Conservation (phyloP, 1,284 basidiomycete species). For the Ceratobasidium sp. region DNA sequence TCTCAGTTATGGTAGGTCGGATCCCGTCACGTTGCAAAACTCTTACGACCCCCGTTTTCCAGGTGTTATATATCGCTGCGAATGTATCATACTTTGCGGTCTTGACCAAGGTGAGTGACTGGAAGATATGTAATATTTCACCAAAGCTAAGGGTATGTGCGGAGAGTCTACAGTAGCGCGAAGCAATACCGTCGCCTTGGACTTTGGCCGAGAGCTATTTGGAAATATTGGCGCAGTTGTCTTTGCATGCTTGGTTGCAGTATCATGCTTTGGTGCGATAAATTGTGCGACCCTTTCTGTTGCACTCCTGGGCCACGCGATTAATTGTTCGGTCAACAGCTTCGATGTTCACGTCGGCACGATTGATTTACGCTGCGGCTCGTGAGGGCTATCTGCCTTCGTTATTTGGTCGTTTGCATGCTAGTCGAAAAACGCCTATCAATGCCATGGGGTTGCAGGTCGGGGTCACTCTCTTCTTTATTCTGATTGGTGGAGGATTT, state of each 20-base stretch:
- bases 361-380: slow-evolving; percentile 87
- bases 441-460: slow-evolving; percentile 85
- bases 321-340: slow-evolving; percentile 55
- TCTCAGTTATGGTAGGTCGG: slow-evolving; percentile 67
- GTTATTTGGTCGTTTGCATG: slow-evolving; percentile 77
- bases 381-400: slow-evolving; percentile 86
- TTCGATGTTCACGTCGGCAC: slow-evolving; percentile 80
- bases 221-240: slow-evolving; percentile 84
- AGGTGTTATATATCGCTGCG: slow-evolving; percentile 78
- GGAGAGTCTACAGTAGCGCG: slow-evolving; percentile 65
- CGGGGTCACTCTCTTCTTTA: slow-evolving; percentile 73
- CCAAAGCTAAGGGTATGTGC: slow-evolving; percentile 7
- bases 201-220: slow-evolving; percentile 88
- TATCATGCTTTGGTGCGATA: slow-evolving; percentile 92
- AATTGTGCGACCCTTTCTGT: slow-evolving; percentile 62
- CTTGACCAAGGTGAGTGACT: slow-evolving; percentile 70
- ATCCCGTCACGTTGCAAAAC: slow-evolving; percentile 44
- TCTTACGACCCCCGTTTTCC: background rate
- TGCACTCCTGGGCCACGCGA: background rate
- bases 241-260: slow-evolving; percentile 89
- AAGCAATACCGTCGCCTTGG: slow-evolving; percentile 92
- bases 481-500: slow-evolving; percentile 87
- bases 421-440: slow-evolving; percentile 77
- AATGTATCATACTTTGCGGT: slow-evolving; percentile 94
- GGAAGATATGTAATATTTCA: slow-evolving; percentile 40